These are phyloP conservation scores for Cercospora sp. DNA, from an alignment of 2,329 filamentous ascomycete genomes.

Conservation along the genomic window DNA sequence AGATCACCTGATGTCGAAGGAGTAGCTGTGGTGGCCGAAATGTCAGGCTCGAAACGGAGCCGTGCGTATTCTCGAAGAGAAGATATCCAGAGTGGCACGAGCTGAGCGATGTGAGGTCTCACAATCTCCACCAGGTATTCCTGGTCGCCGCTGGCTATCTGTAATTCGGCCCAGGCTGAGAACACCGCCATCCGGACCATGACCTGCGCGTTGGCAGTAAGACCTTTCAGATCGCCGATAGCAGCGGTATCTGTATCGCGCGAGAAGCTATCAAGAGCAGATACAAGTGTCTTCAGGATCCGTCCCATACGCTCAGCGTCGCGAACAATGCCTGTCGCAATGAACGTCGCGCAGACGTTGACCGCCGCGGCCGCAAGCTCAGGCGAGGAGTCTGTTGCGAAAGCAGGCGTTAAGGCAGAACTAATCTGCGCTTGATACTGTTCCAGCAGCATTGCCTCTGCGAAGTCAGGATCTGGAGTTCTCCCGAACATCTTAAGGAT, in stretches of 20 bases:
- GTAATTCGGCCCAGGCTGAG: constrained; percentile 94
- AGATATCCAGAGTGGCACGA: constrained; percentile 92
- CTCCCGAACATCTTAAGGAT: constrained; percentile 95
- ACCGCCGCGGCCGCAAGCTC: constrained; percentile 94
- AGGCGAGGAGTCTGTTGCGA: constrained; percentile 91
- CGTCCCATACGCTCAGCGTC: constrained; percentile 98
- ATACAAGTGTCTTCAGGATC: constrained; percentile 89
- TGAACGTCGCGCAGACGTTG: constrained; percentile 96
- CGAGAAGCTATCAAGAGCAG: constrained; percentile 88
- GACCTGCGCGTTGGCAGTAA: constrained; percentile 93
- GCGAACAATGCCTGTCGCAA: constrained; percentile 94
- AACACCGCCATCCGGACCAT: constrained; percentile 99
- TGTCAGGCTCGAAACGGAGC: constrained; percentile 92
- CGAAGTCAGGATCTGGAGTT: constrained; percentile 91
- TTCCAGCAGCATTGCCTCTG: constrained; percentile 93
- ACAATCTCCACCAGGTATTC: constrained; percentile 85
- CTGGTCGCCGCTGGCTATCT: constrained; percentile 92
- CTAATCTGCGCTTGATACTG: constrained; percentile 99
- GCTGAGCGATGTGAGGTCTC: constrained; percentile 81
- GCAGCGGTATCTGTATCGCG: constrained; percentile 74
- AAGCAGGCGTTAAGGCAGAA: constrained; percentile 92
- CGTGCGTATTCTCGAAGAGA: constrained; percentile 92
- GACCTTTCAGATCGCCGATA: constrained; percentile 87
- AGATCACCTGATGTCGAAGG: constrained; percentile 70
- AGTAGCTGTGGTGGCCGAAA: constrained; percentile 82